Base-by-base conservation (phyloP, 2,329 filamentous ascomycete species). In the Ophiosphaerella korrae region DNA sequence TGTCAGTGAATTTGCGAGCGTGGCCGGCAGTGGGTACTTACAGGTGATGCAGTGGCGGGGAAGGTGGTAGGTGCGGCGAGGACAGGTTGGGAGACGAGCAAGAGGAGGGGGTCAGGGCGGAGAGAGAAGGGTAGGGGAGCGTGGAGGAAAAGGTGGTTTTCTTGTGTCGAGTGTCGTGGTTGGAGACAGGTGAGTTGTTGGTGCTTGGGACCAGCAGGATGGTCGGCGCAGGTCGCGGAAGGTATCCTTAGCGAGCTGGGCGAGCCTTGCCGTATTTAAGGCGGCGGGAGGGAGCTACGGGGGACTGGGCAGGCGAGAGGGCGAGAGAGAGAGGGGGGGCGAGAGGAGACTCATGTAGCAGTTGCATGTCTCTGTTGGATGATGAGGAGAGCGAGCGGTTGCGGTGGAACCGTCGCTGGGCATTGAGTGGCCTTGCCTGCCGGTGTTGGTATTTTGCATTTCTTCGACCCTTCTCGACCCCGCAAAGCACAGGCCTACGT, bases 1-100 rank as follows among this genome's bases (percentile, higher is more conserved):
- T 45, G 59, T 70, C 34, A 64, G 58, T 54, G 42, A 42, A 41
- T 61, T 62, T 60, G 60, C 60, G 62, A 52, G 63, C 56, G 57
- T 45, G 53, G 61, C 42, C 39, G 44, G 34, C 40, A 36, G 50
- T 49, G 54, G 56, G 60, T 57, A 70, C 70, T 60, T 45, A 72
- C 69, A 62, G 63, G 53, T 53, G 58, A 52, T 52, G 56, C 60
- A 68, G 67, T 67, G 67, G 70, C 66, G 69, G 67, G 65, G 63
- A 64, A 60, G 60, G 62, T 64, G 66, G 65, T 62, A 58, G 18
- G 18, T 21, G 18, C 18, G 18, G 18, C 18, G 18, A 21, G 18
- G 18, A 4, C 18, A 21, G 63, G 62, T 66, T 46, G 50, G 57
- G 50, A 53, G 43, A 44, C 34, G 52, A 44, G 57, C 48, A 54